These are phyloP conservation scores for Podila horticola DNA, from an alignment of 192 early-diverging fungal genomes.

Conservation along the genomic window DNA sequence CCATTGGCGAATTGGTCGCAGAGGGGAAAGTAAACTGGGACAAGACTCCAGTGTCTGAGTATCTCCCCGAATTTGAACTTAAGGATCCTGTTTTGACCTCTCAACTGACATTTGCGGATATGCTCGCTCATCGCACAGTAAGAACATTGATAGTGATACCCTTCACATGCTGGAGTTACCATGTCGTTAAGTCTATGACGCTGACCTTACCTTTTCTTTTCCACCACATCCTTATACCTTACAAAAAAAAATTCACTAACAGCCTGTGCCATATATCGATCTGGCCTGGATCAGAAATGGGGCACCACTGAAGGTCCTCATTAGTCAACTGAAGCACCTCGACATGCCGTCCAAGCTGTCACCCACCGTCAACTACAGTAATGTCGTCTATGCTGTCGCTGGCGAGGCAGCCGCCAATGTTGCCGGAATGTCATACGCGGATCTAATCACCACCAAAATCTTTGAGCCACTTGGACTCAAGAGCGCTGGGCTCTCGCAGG, in stretches of 20 bases:
- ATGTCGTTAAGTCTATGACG: no score
- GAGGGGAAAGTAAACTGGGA: slow-evolving; percentile 36
- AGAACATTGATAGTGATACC: neutral
- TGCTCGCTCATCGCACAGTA: slow-evolving; percentile 6
- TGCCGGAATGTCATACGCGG: slow-evolving; percentile 1
- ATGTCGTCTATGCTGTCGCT: slow-evolving; percentile 1
- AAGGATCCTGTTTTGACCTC: neutral
- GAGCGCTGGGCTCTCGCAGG: neutral
- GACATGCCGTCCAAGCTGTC: neutral
- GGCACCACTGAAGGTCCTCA: no score
- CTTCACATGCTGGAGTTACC: neutral
- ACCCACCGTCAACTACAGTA: neutral
- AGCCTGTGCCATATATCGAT: no score
- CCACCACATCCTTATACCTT: no score
- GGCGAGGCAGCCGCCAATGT: slow-evolving; percentile 10
- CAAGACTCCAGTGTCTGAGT: slow-evolving; percentile 5
- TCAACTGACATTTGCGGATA: neutral
- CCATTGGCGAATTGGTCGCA: slow-evolving; percentile 32
- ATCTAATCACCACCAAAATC: neutral
- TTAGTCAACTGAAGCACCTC: no score
- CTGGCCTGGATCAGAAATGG: no score
- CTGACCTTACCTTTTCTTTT: no score
- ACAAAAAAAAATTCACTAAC: no score
- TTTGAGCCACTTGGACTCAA: neutral
- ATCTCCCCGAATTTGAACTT: slow-evolving; percentile 10